phyloP scores from a whole-genome alignment of 139 green algal species.

The Tetradesmus lagerheimii region DNA sequence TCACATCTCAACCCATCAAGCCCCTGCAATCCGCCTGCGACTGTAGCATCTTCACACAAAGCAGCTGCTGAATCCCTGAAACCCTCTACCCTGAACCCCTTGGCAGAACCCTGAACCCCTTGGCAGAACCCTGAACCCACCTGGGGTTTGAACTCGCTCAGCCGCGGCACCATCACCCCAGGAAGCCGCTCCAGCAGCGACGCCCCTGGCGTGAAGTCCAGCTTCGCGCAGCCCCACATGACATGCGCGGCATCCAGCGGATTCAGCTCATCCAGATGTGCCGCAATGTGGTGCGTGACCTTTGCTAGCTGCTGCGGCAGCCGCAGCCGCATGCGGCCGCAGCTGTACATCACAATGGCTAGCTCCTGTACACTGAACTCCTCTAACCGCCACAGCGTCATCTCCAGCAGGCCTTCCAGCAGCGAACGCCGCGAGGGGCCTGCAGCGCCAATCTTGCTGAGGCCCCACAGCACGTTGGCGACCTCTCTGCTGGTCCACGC shows the following conservation, averaged over 20 bases:
- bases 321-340: constrained; percentile 33
- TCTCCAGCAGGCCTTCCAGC: constrained; percentile 32
- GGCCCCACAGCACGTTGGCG: constrained; percentile 17
- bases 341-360: constrained; percentile 27
- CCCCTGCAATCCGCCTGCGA: no score
- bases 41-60: no score
- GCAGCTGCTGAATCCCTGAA: no score
- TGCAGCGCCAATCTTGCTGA: constrained; percentile 30
- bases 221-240: constrained; percentile 27
- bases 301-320: constrained; percentile 31
- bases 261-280: not conserved
- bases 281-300: constrained; percentile 11
- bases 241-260: constrained; percentile 39
- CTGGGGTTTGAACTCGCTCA: constrained; percentile 40
- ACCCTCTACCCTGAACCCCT: not conserved
- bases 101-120: not conserved
- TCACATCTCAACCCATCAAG: not conserved
- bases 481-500: constrained; percentile 16
- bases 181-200: constrained; percentile 43
- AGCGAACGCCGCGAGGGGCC: not conserved
- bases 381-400: constrained; percentile 30
- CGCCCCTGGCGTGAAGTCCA: constrained; percentile 17
- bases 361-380: constrained; percentile 43
- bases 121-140: not conserved
- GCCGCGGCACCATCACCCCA: not conserved